Evolutionary conservation across 2,329 filamentous ascomycete genomes (phyloP), one percentile per base, ranked within the genome.

Genomic region (Domatiomyces catenatus): DNA sequence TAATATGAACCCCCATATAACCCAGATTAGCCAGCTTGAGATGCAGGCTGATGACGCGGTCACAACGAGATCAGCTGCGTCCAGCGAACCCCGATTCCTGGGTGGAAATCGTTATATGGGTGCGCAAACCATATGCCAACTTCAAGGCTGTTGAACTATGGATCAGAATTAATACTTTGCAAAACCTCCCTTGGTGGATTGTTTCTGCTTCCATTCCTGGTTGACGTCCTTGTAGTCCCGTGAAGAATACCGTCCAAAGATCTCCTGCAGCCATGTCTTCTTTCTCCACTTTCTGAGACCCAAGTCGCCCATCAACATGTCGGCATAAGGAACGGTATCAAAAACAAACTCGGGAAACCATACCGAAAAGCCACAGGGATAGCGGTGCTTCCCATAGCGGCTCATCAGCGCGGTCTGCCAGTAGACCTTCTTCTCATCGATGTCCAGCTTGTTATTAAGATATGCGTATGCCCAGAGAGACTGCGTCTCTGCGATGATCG

Each of bases 321-420:
- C 84, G 17, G 86, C 62, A 60, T 87, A 92, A 3, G 83, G 83
- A 49, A 90, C 62, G 0, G 75, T 75, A 63, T 90, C 86, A 60
- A 89, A 89, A n/a, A 84, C 80, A 56, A 87, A 81, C 62, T 85
- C 83, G 0, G 81, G 80, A 52, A 74, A 71, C 60, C 70, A 72
- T 42, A 68, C 70, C 1, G 83, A 83, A 59, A 77, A 80, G 0
- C 82, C 83, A 2, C 69, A 72, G 1, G 81, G 78, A 59, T 84
- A 84, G 26, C 84, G 73, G 75, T 80, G 82, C 56, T 74, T 79
- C 3, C 82, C 81, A 61, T 82, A 89, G 32, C 83, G 76, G 20
- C 75, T 80, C 59, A 83, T 72, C 46, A 87, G 66, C 20, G 80
- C 73, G 0, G 80, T 77, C 58, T 83, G 73, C 60, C 67, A 70